phyloP scores from a whole-genome alignment of 441 rosid genomes.

The Brassica balearica region DNA sequence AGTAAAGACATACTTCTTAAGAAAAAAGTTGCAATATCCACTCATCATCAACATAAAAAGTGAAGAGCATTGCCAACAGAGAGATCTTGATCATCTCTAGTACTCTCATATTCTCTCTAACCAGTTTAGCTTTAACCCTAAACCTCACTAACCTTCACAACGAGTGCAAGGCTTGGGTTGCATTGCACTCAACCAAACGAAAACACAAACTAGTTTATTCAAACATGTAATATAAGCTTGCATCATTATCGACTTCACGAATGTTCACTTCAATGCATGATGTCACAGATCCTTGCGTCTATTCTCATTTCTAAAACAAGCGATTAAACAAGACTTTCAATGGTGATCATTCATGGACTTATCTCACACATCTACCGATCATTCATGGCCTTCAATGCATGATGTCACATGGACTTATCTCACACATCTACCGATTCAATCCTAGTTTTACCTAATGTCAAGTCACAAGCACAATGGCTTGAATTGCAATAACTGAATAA shows the following conservation, averaged over 20 bases:
- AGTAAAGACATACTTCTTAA: not conserved
- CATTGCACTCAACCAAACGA: slow-evolving; percentile 1
- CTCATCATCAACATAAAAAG: not conserved
- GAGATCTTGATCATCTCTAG: not conserved
- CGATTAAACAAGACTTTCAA: slow-evolving; percentile 3
- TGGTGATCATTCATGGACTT: slow-evolving; percentile 8
- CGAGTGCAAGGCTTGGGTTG: not conserved
- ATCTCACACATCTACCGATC: slow-evolving; percentile 9
- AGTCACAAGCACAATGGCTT: not conserved
- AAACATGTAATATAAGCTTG: not conserved
- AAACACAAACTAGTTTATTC: slow-evolving; percentile 12
- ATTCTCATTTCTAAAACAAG: slow-evolving; percentile 9
- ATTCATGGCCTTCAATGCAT: too few relatives aligned
- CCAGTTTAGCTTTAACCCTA: slow-evolving; percentile 7
- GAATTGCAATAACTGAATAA: slow-evolving; percentile 35
- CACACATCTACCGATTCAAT: not conserved
- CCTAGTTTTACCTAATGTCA: too few relatives aligned
- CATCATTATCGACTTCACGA: slow-evolving; percentile 2
- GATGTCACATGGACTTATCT: not conserved
- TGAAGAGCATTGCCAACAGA: not conserved
- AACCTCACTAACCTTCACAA: not conserved
- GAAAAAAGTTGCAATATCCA: not conserved
- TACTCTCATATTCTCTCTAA: slow-evolving; percentile 9
- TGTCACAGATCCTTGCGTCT: not conserved
- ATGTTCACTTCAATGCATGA: slow-evolving; percentile 12